Percentiles rank a stretch among this genome's conserved stretches.
Conservation (phyloP, 441 rosid genomes). For the Theobroma grandiflorum region DNA sequence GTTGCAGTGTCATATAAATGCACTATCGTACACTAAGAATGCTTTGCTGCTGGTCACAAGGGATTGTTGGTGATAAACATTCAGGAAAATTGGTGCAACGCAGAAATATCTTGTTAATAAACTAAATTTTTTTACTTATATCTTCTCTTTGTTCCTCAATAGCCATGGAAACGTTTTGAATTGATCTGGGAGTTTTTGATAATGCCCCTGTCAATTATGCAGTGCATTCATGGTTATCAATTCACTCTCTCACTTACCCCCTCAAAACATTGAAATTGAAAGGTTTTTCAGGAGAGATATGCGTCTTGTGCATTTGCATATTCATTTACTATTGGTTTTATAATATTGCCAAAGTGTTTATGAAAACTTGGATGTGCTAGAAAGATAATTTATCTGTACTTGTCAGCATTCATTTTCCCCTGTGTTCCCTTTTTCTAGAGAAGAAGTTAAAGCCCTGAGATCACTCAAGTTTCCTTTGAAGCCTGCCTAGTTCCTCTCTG, state of each 20-base stretch:
- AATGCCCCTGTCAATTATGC: not conserved
- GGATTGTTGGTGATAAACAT: slow-evolving; percentile 16
- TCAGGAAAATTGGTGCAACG: not conserved
- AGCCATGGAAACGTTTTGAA: not conserved
- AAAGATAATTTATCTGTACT: not conserved
- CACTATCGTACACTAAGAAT: not conserved
- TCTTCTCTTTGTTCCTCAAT: not conserved
- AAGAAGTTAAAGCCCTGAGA: not conserved
- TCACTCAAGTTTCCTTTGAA: slow-evolving; percentile 14
- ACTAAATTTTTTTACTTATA: slow-evolving; percentile 1
- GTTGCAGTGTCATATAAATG: not conserved
- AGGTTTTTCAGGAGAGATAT: not conserved
- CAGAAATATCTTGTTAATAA: not conserved
- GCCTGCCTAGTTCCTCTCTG: not conserved
- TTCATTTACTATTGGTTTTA: not conserved
- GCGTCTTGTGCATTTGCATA: not conserved
- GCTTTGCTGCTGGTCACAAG: slow-evolving; percentile 5
- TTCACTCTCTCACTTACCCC: not conserved
- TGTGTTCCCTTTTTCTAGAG: not conserved
- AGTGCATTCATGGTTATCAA: not conserved
- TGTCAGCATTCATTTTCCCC: not conserved
- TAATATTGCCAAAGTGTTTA: slow-evolving; percentile 1
- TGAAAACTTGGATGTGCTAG: not conserved
- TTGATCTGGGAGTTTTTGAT: not conserved
- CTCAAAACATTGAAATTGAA: slow-evolving; percentile 7